These are phyloP conservation scores for Patellifolia procumbens DNA, from an alignment of 179 eudicot species.

Conservation along the genomic window DNA sequence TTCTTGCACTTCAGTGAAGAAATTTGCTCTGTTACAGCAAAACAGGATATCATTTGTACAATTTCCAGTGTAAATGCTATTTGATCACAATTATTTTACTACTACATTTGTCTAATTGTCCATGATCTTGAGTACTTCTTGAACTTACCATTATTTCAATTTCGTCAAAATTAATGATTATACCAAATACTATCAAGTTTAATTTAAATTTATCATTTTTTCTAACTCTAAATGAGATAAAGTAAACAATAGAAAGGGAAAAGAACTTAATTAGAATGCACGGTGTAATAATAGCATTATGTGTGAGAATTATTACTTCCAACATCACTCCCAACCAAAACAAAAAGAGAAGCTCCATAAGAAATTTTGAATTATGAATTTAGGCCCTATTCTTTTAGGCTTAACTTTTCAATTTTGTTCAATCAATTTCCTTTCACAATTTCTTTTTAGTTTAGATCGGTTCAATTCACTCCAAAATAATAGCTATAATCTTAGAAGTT, in stretches of 20 bases:
- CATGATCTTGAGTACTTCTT: not conserved
- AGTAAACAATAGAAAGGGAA: not conserved
- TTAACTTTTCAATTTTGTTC: too few relatives aligned
- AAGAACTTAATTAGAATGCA: not conserved
- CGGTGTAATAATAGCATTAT: not conserved
- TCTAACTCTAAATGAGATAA: too few relatives aligned
- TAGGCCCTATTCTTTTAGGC: too few relatives aligned
- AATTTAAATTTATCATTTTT: not conserved
- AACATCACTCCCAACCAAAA: not conserved
- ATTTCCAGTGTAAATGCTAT: conserved; percentile 18
- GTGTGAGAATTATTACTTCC: not conserved
- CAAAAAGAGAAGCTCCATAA: too few relatives aligned
- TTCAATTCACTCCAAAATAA: too few relatives aligned
- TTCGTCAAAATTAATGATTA: not conserved
- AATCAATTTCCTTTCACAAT: too few relatives aligned
- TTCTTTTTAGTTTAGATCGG: too few relatives aligned
- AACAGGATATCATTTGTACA: conserved; percentile 7
- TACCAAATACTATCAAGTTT: not conserved
- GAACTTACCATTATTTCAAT: not conserved
- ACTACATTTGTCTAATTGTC: not conserved
- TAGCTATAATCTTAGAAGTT: too few relatives aligned
- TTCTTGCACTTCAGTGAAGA: conserved; percentile 12
- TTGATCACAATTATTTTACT: too few relatives aligned
- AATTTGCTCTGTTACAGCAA: conserved; percentile 13
- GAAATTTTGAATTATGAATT: too few relatives aligned